Conservation (phyloP, 192 early-diverging fungal species). For the Allomyces arbusculus region DNA sequence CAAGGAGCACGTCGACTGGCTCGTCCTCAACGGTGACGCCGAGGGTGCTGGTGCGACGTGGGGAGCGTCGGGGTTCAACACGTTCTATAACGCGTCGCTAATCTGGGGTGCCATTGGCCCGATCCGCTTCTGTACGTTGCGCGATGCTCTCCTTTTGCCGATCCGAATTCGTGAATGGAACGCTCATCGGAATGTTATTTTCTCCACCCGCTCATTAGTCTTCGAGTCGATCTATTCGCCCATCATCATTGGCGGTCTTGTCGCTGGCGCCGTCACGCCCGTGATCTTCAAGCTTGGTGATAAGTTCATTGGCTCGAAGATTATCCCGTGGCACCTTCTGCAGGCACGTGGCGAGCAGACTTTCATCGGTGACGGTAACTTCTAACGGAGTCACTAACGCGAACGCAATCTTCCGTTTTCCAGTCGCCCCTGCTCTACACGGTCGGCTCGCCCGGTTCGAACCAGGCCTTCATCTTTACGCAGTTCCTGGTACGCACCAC, state of each 20-base stretch:
- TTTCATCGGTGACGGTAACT: no score
- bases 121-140: conserved; percentile 19
- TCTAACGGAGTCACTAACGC: no score
- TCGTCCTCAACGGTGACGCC: no score
- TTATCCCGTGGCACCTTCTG: neutral
- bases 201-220: neutral
- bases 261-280: neutral
- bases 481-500: neutral
- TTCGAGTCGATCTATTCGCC: neutral
- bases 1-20: no score
- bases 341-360: no score
- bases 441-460: neutral
- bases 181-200: no score
- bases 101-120: conserved; percentile 45
- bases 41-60: no score
- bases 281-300: neutral
- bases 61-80: conserved; percentile 3
- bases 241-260: neutral
- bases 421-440: neutral
- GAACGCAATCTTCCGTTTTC: neutral
- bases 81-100: conserved; percentile 35
- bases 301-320: neutral
- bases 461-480: neutral
- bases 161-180: conserved; percentile 1
- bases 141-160: conserved; percentile 1